Base-by-base conservation (phyloP, 2,329 filamentous ascomycete species). In the Pseudogymnoascus sp. region DNA sequence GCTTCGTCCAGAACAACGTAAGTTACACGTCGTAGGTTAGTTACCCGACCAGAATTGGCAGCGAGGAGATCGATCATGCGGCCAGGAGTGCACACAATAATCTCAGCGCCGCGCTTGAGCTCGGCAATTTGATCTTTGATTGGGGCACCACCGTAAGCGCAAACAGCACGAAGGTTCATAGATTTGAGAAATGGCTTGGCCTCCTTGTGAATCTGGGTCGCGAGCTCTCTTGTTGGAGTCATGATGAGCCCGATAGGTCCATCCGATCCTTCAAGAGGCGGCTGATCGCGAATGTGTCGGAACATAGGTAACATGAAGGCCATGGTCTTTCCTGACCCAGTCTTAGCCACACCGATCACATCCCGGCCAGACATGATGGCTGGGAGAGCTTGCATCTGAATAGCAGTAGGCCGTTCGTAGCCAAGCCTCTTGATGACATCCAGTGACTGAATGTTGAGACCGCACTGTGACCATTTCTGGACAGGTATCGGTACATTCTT, bases 111-210 rank as follows among this genome's bases (percentile, higher is more conserved):
- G 63, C 92, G 89, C 77, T 97, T 97, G 66, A 99, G 79, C 72
- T 97, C 92, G 1, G 92, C 92, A 72, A 99, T 99, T 73, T 99
- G 92, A 66, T 99, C 94, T 71, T 95, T 94, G 73, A 99, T 97
- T 0, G 94, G 92, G 17, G 92, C 90, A 66, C 94, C 94, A 21
- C 94, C 94, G 73, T 97, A 97, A 1, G 92, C 92, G 74, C 92
- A 96, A 24, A 96, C 92, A 57, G 90, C 88, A 63, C 91, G 87
- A 61, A 99, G 82, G 62, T 87, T 86, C 72, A 96, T 85, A 24
- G 88, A 88, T 69, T 93, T 96, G 64, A 96, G 76, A 74, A 97
- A 99, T 1, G 94, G 92, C 73, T 93, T 96, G 76, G 93, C 93
- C 72, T 99, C 94, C 67, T 87, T 85, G 73, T 96, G 90, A 66